phyloP scores from a whole-genome alignment of 345 rosid species.

The Lepidium aucheri region DNA sequence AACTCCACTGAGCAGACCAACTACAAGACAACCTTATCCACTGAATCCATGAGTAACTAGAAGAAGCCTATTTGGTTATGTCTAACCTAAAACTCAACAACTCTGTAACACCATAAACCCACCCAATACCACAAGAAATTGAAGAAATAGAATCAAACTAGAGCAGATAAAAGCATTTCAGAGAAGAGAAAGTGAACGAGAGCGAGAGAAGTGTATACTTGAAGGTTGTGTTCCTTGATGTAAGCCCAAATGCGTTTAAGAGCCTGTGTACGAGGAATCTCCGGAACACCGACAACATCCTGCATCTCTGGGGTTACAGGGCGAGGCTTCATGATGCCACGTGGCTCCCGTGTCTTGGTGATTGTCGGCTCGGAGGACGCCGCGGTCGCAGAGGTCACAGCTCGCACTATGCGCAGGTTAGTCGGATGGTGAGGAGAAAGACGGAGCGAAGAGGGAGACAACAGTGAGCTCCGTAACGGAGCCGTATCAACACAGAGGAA shows the following conservation, averaged over 20 bases:
- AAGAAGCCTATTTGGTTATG: not conserved
- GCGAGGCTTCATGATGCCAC: conserved; percentile 83
- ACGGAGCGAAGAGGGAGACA: conserved; percentile 11
- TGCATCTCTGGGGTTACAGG: conserved; percentile 86
- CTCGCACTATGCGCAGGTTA: conserved; percentile 29
- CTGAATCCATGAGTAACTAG: not conserved
- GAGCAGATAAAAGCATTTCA: not conserved
- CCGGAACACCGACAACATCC: conserved; percentile 71
- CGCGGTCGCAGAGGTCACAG: conserved; percentile 43
- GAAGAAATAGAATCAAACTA: not conserved
- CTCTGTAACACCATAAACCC: not conserved
- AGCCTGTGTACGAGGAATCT: conserved; percentile 83
- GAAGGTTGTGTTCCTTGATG: conserved; percentile 81
- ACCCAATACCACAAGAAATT: not conserved
- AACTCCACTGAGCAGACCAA: not conserved
- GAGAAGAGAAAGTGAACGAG: not conserved
- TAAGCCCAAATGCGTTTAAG: conserved; percentile 88
- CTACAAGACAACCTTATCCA: conserved; percentile 11
- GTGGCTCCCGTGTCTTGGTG: conserved; percentile 44
- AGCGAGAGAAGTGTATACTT: conserved; percentile 33
- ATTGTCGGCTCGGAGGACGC: conserved; percentile 42
- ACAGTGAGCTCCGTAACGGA: conserved; percentile 17
- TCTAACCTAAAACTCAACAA: not conserved
- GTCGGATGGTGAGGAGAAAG: not conserved
- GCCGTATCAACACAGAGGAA: conserved; percentile 32